Base-by-base conservation (phyloP, 768 basidiomycete species). In the Pisolithus orientalis region DNA sequence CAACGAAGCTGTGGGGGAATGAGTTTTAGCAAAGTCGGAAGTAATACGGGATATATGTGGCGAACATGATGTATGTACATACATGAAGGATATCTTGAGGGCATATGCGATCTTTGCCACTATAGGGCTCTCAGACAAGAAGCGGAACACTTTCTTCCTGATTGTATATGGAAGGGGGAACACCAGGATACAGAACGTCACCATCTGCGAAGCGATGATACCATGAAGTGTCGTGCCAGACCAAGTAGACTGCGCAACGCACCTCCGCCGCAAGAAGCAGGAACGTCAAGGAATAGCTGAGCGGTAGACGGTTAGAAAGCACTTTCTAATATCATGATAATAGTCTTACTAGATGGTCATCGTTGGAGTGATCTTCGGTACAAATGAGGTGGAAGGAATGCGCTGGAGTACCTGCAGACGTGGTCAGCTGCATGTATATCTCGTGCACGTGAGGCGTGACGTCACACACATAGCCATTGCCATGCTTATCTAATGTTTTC, bases 61-160 rank as follows among this genome's bases (percentile, higher is more conserved):
- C 28, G 7, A 44, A 34, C 53, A 45, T 24, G 47, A 69, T 81
- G 43, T 2, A 21, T 21, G 21, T 21, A 21, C 21, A 21, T 52
- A 90, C 89, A 96, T 94, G 76, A 95, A 96, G 8, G 90, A 85
- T 54, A 96, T 95, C 68, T 95, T 95, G 62, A 96, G 77, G 21
- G 75, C 93, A 65, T 96, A 96, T 6, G 92, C 90, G 53, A 95
- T 58, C 61, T 94, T 94, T 17, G 89, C 91, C 50, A 94, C 73
- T 53, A 85, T 65, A 51, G 76, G 72, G 47, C 80, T 90, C 55
- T 82, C 80, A 0, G 83, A 80, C 47, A 89, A 75, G 72, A 87
- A 90, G 21, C 68, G 72, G 59, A 95, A 91, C 45, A 94, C 66
- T 0, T 63, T 63, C 74, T 87, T 85, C 64, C 81, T 81, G 56